Evolutionary conservation across 257 asterid species (phyloP).

Genomic region (Fraxinus anomala): DNA sequence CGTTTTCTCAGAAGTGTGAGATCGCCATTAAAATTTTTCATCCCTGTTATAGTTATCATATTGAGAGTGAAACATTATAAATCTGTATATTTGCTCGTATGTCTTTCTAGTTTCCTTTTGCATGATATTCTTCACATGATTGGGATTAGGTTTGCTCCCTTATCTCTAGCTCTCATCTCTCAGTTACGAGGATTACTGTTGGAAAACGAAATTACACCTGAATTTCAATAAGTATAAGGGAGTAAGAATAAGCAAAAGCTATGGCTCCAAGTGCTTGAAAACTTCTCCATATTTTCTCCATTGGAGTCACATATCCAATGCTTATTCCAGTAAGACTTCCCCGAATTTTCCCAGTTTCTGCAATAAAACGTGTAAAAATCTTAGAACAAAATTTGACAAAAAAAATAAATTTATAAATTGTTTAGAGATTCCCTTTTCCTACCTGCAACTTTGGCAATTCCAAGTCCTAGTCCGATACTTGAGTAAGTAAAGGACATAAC

Average conservation of each 20-base stretch:
- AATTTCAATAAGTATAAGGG: constrained; percentile 36
- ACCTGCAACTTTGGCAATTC: constrained; percentile 65
- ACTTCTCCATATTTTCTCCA: constrained; percentile 36
- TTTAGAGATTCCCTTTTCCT: not conserved
- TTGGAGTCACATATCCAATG: constrained; percentile 25
- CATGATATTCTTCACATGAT: no score
- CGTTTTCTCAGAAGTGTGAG: not conserved
- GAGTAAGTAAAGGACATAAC: constrained; percentile 79
- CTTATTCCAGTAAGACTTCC: constrained; percentile 41
- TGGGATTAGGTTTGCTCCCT: no score
- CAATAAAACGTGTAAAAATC: not conserved
- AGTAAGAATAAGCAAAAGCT: constrained; percentile 42
- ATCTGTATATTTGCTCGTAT: not conserved
- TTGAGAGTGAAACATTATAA: no score
- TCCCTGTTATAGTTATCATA: no score
- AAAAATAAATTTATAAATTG: constrained; percentile 25
- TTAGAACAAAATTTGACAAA: constrained; percentile 20
- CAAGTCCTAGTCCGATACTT: constrained; percentile 65
- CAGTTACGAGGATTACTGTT: no score
- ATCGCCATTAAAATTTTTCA: not conserved
- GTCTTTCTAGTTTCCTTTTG: no score
- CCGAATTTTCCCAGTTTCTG: constrained; percentile 29
- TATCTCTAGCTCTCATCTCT: not conserved
- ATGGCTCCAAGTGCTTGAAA: constrained; percentile 42
- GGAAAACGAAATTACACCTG: constrained; percentile 17